Evolutionary conservation across 352 stramenopile genomes (phyloP), one percentile per base, ranked within the genome.

Genomic region (Globisporangium heterothallicum): DNA sequence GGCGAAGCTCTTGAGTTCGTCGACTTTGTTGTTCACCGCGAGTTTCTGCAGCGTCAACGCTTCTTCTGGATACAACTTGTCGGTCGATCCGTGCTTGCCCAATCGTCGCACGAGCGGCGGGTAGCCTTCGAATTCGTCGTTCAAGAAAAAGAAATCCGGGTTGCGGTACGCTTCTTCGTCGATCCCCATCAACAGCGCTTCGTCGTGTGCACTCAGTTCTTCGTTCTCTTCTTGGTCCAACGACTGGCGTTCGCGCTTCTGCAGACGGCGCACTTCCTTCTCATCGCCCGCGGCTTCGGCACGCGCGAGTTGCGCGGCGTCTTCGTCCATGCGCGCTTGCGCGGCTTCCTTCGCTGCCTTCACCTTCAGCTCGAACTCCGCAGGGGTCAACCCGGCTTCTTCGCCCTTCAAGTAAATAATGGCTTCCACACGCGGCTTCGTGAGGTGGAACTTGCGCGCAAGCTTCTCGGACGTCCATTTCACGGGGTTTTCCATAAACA

Each of bases 401-500:
- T 88, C 75, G 50, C 74, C 76, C 63, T 92, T 80, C 42, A 93
- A 66, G 65, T 71, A 78, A 48, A 93, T 87, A 46, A 83, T 88
- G 25, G 83, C 83, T 61, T 93, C 83, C 32, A 93, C 73, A 34
- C 77, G 83, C 49, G 74, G 67, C 64, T 88, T 88, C 9, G 78
- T 75, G 47, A 90, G 58, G 52, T 78, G 60, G 51, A 78, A 92
- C 62, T 81, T 84, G 53, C 74, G 78, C 46, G 83, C 74, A 21
- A 98, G 80, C 54, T 92, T 89, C 21, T 80, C 63, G 2, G 94
- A 60, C 48, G 84, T 95, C 78, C 87, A 93, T 36, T 80, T 73
- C 47, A 96, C 51, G 18, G 89, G 85, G 68, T 97, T 80, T 52
- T 90, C 74, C 68, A 97, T 81, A 57, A 79, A 86, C 34, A 94